A percentile compares a stretch with the other conserved stretches of the same genome.
These are phyloP conservation scores for Aspergillus pseudoviridinutans DNA, from an alignment of 2,329 filamentous ascomycete genomes.

Conservation along the genomic window DNA sequence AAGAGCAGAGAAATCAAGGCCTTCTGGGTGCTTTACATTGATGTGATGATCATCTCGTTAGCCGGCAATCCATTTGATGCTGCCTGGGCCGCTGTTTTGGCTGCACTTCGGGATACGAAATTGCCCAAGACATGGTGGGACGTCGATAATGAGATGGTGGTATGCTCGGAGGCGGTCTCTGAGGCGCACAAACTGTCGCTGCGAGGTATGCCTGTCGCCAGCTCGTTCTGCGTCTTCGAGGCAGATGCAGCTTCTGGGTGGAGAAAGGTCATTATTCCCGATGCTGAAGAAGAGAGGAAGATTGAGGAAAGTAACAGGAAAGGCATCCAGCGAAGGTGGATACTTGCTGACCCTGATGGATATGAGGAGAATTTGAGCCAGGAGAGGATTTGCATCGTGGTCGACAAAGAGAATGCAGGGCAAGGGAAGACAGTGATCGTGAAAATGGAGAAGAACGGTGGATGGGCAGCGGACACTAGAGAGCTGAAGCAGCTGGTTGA, in stretches of 20 bases:
- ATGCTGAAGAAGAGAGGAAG: conserved; percentile 27
- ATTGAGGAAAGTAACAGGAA: conserved; percentile 45
- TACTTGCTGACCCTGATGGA: conserved; percentile 82
- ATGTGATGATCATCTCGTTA: conserved; percentile 89
- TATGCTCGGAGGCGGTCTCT: conserved; percentile 64
- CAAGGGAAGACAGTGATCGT: conserved; percentile 54
- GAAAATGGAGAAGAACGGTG: conserved; percentile 79
- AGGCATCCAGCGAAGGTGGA: conserved; percentile 52
- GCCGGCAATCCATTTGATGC: conserved; percentile 91
- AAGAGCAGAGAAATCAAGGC: conserved; percentile 61
- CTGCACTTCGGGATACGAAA: conserved; percentile 72
- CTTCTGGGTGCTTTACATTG: conserved; percentile 94
- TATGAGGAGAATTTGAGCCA: conserved; percentile 83
- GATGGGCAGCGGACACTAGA: conserved; percentile 62
- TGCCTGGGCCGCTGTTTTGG: conserved; percentile 78
- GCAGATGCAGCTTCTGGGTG: conserved; percentile 46
- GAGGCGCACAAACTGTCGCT: conserved; percentile 57
- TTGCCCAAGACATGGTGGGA: conserved; percentile 82
- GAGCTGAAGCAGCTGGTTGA: conserved; percentile 58
- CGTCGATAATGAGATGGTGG: conserved; percentile 68
- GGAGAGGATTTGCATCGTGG: conserved; percentile 77
- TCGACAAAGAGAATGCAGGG: conserved; percentile 55
- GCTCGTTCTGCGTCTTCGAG: conserved; percentile 74
- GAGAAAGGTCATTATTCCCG: conserved; percentile 34
- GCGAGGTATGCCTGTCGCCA: conserved; percentile 66